A percentile compares a stretch with the other conserved stretches of the same genome.
Evolutionary conservation across 2,329 filamentous ascomycete genomes (phyloP).

Genomic region (Penicillium sp.): DNA sequence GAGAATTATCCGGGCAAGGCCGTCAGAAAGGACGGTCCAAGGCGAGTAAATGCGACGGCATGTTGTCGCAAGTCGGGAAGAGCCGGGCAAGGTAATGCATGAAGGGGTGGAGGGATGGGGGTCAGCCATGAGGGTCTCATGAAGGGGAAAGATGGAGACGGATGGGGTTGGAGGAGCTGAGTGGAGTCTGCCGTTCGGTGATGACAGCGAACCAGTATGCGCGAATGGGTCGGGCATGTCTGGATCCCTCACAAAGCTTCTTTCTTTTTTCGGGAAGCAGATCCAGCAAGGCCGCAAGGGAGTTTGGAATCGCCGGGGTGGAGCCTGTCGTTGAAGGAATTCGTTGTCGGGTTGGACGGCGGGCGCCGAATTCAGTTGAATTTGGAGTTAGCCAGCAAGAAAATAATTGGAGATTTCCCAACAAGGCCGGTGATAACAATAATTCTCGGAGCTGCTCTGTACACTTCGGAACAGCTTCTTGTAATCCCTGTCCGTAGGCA

Average conservation of each 20-base stretch:
- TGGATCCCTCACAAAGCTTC: slow-evolving; percentile 30
- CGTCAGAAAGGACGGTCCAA: slow-evolving; percentile 22
- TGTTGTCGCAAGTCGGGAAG: slow-evolving; percentile 34
- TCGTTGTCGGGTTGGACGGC: not conserved
- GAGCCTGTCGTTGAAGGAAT: not conserved
- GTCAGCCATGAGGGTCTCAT: slow-evolving; percentile 18
- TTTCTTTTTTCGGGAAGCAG: slow-evolving; percentile 28
- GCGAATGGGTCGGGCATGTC: slow-evolving; percentile 25
- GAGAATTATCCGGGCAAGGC: slow-evolving; percentile 39
- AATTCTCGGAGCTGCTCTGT: slow-evolving; percentile 10
- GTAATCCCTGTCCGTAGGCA: not conserved
- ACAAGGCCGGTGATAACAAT: slow-evolving; percentile 16
- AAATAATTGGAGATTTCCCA: slow-evolving; percentile 9
- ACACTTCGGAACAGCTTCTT: slow-evolving; percentile 1
- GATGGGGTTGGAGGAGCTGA: slow-evolving; percentile 7
- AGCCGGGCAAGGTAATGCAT: slow-evolving; percentile 28
- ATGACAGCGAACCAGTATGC: slow-evolving; percentile 33
- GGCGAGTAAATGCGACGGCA: slow-evolving; percentile 29
- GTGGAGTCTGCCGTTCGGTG: slow-evolving; percentile 32
- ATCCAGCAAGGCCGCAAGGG: slow-evolving; percentile 34
- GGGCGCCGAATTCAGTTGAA: not conserved
- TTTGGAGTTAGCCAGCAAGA: not conserved
- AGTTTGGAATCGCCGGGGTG: slow-evolving; percentile 23
- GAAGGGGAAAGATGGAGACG: slow-evolving; percentile 15
- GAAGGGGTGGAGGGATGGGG: slow-evolving; percentile 10